Base-by-base conservation (phyloP, 129 eudicot species). In the Scalesia atractyloides region DNA sequence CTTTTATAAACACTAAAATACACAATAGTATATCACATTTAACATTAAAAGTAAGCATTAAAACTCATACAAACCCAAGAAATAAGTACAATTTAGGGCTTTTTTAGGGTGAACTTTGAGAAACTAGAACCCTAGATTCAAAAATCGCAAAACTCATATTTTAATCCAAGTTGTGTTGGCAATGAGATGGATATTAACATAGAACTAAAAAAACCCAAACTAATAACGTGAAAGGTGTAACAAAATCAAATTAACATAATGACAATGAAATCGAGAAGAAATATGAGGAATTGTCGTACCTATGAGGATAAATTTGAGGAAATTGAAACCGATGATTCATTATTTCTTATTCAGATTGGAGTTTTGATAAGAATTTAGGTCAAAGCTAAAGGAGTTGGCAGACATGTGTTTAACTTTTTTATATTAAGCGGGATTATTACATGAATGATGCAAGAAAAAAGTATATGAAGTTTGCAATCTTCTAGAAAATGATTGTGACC, bases 61-160 rank as follows among this genome's bases (percentile, higher is more conserved):
- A 30, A 39, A 51, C 52, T 39, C 7, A 46, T 65, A 17, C 17
- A 66, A 57, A 18, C 66, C 59, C 18, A 1, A 59, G 6, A 20
- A 63, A 49, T 18, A 19, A 49, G 37, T 10, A 33, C 15, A 1
- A 68, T 26, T 10, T 66, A 22, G 53, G 57, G 30, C 2, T 0
- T 24, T 24, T 24, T 24, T 24, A 24, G 30, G 30, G 30, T 24
- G 1, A 24, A 24, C 30, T 24, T 24, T 24, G 30, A 24, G 2
- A 24, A 66, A n/a, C 10, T 30, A 51, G 69, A 76, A 76, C 81
- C 81, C 70, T 69, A 76, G 53, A 22, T 57, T 73, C n/a, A 4
- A 34, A 20, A 17, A 12, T 0, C 30, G 52, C 39, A 11, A 63
- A 73, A 60, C 16, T 61, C 8, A 61, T 6, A 46, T 34, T 73